Evolutionary conservation across 108 stramenopile genomes (phyloP).

Genomic region (Cyclotella atomus): DNA sequence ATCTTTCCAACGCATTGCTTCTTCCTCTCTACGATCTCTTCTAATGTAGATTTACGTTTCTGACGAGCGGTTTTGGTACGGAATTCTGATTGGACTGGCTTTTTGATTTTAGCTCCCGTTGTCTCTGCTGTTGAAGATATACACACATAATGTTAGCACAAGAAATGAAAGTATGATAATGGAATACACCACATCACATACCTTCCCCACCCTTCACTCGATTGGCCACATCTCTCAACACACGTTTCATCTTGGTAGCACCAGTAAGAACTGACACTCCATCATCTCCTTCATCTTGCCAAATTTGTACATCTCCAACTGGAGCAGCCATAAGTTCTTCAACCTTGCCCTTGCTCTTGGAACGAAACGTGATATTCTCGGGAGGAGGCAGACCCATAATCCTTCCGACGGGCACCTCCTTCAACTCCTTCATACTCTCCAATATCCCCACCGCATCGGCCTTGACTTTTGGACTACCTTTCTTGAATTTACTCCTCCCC

Average conservation of each 20-base stretch:
- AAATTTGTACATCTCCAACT: no score
- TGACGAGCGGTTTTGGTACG: conserved; percentile 31
- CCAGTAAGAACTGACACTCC: background rate
- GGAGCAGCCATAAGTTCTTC: no score
- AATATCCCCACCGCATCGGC: no score
- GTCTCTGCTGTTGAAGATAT: background rate
- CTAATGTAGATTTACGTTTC: conserved; percentile 19
- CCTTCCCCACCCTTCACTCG: background rate
- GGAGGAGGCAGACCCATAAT: no score
- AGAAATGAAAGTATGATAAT: background rate
- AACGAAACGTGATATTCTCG: no score
- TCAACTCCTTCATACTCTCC: no score
- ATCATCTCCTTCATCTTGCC: no score
- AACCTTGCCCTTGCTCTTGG: no score
- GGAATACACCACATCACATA: background rate
- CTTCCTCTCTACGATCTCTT: background rate
- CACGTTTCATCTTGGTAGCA: background rate
- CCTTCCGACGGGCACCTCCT: no score
- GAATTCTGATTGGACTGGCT: background rate
- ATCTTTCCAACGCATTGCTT: background rate
- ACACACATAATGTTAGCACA: background rate
- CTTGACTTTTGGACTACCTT: no score
- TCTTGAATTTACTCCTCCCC: no score
- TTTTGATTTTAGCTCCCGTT: background rate
- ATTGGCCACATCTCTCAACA: conserved; percentile 3